Evolutionary conservation across 2,329 filamentous ascomycete genomes (phyloP), one percentile per base, ranked within the genome.

Genomic region (Plectosphaerella cucumerina): DNA sequence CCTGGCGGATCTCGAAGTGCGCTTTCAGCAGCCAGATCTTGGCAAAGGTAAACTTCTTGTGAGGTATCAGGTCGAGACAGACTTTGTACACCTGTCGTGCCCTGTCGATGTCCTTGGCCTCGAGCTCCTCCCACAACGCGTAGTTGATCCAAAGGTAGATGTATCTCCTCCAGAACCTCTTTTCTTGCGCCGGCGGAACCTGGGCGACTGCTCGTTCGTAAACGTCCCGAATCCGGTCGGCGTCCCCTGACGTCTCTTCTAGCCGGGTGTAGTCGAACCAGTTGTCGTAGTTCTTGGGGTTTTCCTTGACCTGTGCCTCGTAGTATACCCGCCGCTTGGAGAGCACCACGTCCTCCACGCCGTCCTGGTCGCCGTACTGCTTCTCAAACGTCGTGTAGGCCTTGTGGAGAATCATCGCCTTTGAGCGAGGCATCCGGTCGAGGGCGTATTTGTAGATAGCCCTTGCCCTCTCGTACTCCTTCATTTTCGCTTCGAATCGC

Each of bases 131-230:
- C 83, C 89, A 97, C 17, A 97, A 74, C 10, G 94, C 94, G 69
- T 97, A 99, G 71, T 97, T 97, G 42, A 97, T 83, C 90, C 93
- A 99, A 1, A 99, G 80, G 65, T 97, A 99, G 53, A 99, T 95
- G 69, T 99, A 99, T 34, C 94, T 81, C 58, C 94, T 82, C 94
- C 94, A 99, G 68, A 97, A 92, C 44, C 94, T 84, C 76, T 99
- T 99, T 67, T 97, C 94, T 60, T 95, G 89, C 18, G 91, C 95
- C 0, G 94, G 93, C 2, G 94, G 94, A 14, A 97, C 84, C 64
- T 99, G 93, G 5, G 94, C 91, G 59, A 99, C 96, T 2, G 94
- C 94, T 60, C 91, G 83, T 70, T 99, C 94, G 70, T 97, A 99
- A 14, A 96, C 85, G 58, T 99, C 94, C 33, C 94, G 84, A 2